Conservation (phyloP, 2,329 filamentous ascomycete species). For the Arthrobotrys sinensis region DNA sequence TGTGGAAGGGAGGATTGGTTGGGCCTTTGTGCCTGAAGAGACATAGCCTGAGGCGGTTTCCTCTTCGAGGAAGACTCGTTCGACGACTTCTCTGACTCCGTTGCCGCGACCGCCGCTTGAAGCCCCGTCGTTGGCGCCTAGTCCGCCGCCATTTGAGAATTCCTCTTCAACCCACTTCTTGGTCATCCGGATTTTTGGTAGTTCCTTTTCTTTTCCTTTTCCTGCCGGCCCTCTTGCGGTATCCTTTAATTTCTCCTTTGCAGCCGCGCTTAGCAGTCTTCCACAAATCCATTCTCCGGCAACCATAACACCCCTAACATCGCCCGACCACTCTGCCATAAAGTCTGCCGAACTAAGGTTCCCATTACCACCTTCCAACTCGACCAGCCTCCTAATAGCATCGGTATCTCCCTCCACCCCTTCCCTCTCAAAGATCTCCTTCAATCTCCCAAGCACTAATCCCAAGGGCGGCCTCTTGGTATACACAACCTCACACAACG, state of each 20-base stretch:
- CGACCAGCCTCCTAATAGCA: conserved; percentile 86
- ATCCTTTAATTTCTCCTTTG: conserved; percentile 19
- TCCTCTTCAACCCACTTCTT: conserved; percentile 83
- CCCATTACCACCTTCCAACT: conserved; percentile 84
- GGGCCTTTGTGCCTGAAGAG: conserved; percentile 74
- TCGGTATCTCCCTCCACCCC: conserved; percentile 90
- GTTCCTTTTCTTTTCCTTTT: conserved; percentile 64
- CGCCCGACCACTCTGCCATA: conserved; percentile 69
- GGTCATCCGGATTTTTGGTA: conserved; percentile 72
- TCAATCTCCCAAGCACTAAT: conserved; percentile 85
- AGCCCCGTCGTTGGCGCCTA: conserved; percentile 65
- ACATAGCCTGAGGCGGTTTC: conserved; percentile 67
- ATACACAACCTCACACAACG: conserved; percentile 90
- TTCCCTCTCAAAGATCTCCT: conserved; percentile 88
- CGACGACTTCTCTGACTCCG: conserved; percentile 76
- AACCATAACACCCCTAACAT: conserved; percentile 86
- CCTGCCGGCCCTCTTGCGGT: conserved; percentile 67
- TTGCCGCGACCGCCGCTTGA: conserved; percentile 71
- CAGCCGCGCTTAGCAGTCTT: conserved; percentile 71
- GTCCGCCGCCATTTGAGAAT: conserved; percentile 78
- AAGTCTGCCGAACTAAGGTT: conserved; percentile 75
- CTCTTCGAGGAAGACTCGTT: conserved; percentile 77
- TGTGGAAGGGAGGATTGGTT: conserved; percentile 65
- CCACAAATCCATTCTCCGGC: conserved; percentile 89
- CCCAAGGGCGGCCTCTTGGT: conserved; percentile 90